These are phyloP conservation scores for Xylaria sp. DNA, from an alignment of 2,329 filamentous ascomycete genomes.

Conservation along the genomic window DNA sequence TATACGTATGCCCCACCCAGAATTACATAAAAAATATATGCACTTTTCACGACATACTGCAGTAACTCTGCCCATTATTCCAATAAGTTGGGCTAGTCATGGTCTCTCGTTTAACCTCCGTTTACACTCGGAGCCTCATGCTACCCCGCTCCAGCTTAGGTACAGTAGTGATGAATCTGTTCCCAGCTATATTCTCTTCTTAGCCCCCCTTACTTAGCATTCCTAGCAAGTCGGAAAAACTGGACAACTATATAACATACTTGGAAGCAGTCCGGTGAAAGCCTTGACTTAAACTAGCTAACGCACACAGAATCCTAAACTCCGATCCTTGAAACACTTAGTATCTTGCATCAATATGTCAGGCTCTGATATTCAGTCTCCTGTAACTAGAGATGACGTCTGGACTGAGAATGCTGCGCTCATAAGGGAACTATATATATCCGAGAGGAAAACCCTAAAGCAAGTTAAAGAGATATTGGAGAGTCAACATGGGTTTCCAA, in stretches of 20 bases:
- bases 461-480: conserved; percentile 17
- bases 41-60: background rate
- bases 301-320: background rate
- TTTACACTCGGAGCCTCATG: background rate
- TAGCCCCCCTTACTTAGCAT: background rate
- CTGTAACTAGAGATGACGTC: background rate
- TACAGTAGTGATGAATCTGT: background rate
- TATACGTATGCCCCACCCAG: background rate
- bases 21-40: background rate
- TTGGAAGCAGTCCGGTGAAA: background rate
- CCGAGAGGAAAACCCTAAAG: conserved; percentile 15
- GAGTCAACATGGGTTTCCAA: conserved; percentile 19
- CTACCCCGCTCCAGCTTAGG: conserved; percentile 6
- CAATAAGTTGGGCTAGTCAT: background rate
- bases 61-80: background rate
- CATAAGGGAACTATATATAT: conserved; percentile 12
- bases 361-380: background rate
- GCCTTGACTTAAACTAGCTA: background rate
- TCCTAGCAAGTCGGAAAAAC: background rate
- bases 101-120: background rate
- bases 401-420: conserved; percentile 14
- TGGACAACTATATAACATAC: background rate
- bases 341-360: conserved; percentile 5
- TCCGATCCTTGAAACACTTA: background rate
- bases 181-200: background rate